Evolutionary conservation across 148 eudicot genomes (phyloP).

Genomic region (Camellia japonica): DNA sequence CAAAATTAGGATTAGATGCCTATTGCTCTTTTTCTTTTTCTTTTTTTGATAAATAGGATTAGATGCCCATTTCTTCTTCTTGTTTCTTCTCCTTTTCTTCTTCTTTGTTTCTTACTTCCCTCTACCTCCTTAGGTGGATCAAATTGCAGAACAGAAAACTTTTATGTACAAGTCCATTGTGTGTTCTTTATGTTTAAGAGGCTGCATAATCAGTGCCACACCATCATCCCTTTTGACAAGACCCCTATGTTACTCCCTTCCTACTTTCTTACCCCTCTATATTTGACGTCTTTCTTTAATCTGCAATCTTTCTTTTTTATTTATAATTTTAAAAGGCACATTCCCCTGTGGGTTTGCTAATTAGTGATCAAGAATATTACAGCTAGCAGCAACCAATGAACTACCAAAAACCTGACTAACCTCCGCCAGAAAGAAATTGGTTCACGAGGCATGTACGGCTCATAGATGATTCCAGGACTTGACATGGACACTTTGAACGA

Average conservation of each 20-base stretch:
- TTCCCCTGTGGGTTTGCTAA: neutral
- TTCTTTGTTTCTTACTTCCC: neutral
- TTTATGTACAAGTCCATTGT: neutral
- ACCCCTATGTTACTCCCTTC: neutral
- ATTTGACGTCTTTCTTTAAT: neutral
- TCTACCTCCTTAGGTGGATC: neutral
- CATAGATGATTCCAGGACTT: constrained; percentile 90
- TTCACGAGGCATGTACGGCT: constrained; percentile 85
- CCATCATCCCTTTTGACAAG: neutral
- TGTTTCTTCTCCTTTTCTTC: neutral
- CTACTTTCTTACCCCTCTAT: neutral
- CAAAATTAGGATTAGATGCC: neutral
- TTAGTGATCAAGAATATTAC: neutral
- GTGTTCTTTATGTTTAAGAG: neutral
- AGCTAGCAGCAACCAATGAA: neutral
- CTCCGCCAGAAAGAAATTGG: constrained; percentile 70
- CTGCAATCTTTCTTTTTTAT: neutral
- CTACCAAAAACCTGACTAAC: constrained; percentile 34
- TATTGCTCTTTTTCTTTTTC: neutral
- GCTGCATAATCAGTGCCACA: neutral
- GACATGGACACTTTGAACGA: constrained; percentile 65
- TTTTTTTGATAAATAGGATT: neutral
- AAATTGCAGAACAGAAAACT: neutral
- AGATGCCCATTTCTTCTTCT: neutral
- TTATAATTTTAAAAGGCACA: neutral